Percentiles rank a stretch among this genome's conserved stretches.
Evolutionary conservation across 2,329 filamentous ascomycete genomes (phyloP).

Genomic region (Aspergillus floridensis): DNA sequence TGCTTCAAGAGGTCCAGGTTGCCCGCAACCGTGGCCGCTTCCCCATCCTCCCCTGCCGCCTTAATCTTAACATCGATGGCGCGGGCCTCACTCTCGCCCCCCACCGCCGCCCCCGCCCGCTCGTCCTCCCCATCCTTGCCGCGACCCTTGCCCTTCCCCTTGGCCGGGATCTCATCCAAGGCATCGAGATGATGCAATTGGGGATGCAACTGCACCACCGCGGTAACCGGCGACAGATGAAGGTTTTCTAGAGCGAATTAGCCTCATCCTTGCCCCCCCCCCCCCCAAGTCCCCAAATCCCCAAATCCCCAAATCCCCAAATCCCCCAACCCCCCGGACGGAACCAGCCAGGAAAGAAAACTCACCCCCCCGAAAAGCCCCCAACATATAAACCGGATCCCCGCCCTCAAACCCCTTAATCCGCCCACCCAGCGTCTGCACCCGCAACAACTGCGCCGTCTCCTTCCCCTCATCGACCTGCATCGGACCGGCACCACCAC

Average conservation of each 20-base stretch:
- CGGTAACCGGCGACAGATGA: slow-evolving; percentile 79
- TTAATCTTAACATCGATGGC: slow-evolving; percentile 88
- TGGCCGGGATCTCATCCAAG: slow-evolving; percentile 60
- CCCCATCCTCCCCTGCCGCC: slow-evolving; percentile 62
- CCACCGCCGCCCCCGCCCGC: slow-evolving; percentile 30
- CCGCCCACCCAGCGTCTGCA: slow-evolving; percentile 83
- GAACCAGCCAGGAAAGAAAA: slow-evolving; percentile 17
- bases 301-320: neutral
- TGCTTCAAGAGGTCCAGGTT: slow-evolving; percentile 74
- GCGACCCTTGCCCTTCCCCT: slow-evolving; percentile 34
- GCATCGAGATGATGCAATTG: slow-evolving; percentile 94
- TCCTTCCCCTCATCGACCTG: slow-evolving; percentile 21
- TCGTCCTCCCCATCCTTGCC: slow-evolving; percentile 43
- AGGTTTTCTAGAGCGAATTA: slow-evolving; percentile 62
- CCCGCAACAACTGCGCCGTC: slow-evolving; percentile 60
- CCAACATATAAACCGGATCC: slow-evolving; percentile 79
- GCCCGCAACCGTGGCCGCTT: slow-evolving; percentile 60
- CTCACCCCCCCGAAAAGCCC: slow-evolving; percentile 80
- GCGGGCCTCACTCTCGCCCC: slow-evolving; percentile 56
- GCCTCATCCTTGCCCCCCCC: neutral
- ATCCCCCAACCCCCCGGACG: neutral
- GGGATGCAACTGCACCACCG: slow-evolving; percentile 83
- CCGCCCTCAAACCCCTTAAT: slow-evolving; percentile 67
- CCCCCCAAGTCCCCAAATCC: neutral
- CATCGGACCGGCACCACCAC: slow-evolving; percentile 22